These are phyloP conservation scores for Acer campestre DNA, from an alignment of 345 rosid genomes.

Conservation along the genomic window DNA sequence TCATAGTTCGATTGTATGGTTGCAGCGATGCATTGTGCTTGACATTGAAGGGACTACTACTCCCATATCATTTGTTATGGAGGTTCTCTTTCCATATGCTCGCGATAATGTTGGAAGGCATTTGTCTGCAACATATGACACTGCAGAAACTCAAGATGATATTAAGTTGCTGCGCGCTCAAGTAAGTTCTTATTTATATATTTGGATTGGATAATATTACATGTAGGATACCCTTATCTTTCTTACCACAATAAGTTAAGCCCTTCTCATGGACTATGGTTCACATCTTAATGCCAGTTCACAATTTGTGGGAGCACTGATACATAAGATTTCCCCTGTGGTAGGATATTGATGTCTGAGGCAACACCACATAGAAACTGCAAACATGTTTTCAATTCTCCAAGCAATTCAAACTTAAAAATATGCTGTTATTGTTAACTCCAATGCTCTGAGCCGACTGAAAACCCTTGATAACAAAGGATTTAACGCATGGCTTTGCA, in stretches of 20 bases:
- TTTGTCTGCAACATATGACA: conserved; percentile 64
- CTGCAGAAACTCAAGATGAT: conserved; percentile 82
- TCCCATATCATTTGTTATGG: conserved; percentile 89
- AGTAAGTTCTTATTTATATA: conserved; percentile 41
- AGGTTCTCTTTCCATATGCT: conserved; percentile 93
- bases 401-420: neutral
- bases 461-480: neutral
- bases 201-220: neutral
- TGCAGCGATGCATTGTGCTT: conserved; percentile 83
- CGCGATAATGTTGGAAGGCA: conserved; percentile 84
- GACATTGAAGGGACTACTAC: conserved; percentile 99
- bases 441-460: neutral
- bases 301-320: neutral
- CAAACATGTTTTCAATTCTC: neutral
- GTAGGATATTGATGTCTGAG: neutral
- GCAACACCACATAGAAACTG: neutral
- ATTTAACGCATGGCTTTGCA: neutral
- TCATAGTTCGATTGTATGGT: conserved; percentile 29
- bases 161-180: conserved; percentile 71
- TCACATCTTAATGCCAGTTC: neutral
- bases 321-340: neutral
- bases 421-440: neutral
- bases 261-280: conserved; percentile 4
- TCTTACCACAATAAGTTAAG: neutral
- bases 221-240: neutral